Conservation (phyloP, 2,329 filamentous ascomycete species). For the Exophiala mesophila region DNA sequence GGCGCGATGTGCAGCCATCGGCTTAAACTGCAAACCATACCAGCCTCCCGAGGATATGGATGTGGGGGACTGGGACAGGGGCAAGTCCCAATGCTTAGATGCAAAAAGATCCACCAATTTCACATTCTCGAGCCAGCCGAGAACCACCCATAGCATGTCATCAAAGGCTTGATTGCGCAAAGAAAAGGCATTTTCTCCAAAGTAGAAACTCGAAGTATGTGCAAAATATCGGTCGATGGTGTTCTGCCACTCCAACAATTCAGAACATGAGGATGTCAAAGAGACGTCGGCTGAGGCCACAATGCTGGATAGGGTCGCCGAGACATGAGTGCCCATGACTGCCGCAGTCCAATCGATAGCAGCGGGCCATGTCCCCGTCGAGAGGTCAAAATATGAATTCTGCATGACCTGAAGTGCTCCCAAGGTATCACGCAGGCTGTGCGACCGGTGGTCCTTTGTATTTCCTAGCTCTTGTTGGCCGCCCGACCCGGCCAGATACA, state of each 20-base stretch:
- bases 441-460: slow-evolving; percentile 4
- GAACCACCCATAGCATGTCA: slow-evolving; percentile 91
- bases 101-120: slow-evolving; percentile 71
- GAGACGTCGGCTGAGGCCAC: slow-evolving; percentile 49
- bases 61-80: slow-evolving; percentile 22
- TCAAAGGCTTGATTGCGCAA: slow-evolving; percentile 79
- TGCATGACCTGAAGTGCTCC: slow-evolving; percentile 71
- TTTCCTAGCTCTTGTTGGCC: slow-evolving; percentile 8
- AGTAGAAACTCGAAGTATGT: slow-evolving; percentile 73
- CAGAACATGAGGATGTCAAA: slow-evolving; percentile 28
- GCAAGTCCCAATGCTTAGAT: slow-evolving; percentile 51
- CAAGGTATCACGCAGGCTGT: slow-evolving; percentile 40
- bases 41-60: slow-evolving; percentile 43
- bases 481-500: neutral
- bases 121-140: slow-evolving; percentile 81
- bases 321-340: slow-evolving; percentile 73
- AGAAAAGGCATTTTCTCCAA: slow-evolving; percentile 73
- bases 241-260: slow-evolving; percentile 60
- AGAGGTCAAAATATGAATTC: slow-evolving; percentile 67
- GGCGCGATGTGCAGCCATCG: slow-evolving; percentile 75
- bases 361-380: slow-evolving; percentile 75
- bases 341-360: slow-evolving; percentile 93
- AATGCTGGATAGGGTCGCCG: slow-evolving; percentile 66
- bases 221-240: slow-evolving; percentile 78
- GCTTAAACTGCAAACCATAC: slow-evolving; percentile 71